phyloP scores from a whole-genome alignment of 495 filamentous ascomycete genomes.

The Lasiosphaeria hispida region DNA sequence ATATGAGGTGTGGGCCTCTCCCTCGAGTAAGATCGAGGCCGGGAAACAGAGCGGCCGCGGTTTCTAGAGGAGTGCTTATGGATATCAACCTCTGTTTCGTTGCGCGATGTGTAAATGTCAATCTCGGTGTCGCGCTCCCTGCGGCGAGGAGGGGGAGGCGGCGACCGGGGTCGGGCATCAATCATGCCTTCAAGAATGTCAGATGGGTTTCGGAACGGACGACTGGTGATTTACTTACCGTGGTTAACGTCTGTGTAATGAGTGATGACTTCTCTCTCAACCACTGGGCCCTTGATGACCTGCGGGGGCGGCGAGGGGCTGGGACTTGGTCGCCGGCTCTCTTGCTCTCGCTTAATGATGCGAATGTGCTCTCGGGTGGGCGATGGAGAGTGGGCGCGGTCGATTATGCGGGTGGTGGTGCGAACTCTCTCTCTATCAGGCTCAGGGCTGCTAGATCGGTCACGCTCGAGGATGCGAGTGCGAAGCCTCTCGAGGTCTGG shows the following conservation, averaged over 20 bases:
- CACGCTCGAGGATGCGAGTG: constrained; percentile 25
- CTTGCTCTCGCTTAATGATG: constrained; percentile 43
- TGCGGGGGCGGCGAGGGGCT: constrained; percentile 49
- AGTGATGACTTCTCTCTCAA: constrained; percentile 78
- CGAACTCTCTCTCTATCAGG: constrained; percentile 29
- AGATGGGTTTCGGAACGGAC: not conserved
- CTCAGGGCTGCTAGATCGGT: constrained; percentile 26
- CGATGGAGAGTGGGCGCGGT: constrained; percentile 44
- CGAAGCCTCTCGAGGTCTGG: constrained; percentile 31
- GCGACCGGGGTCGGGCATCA: constrained; percentile 42
- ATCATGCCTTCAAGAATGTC: constrained; percentile 37
- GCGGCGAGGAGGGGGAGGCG: constrained; percentile 44
- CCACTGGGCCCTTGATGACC: constrained; percentile 63
- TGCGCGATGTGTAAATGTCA: constrained; percentile 48
- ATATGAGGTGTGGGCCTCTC: constrained; percentile 31
- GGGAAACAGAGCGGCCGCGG: constrained; percentile 31
- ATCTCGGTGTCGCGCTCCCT: constrained; percentile 49
- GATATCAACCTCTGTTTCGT: constrained; percentile 52
- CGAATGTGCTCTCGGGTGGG: constrained; percentile 42
- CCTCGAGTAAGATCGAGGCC: constrained; percentile 20
- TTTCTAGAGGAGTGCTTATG: constrained; percentile 30
- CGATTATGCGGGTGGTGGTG: constrained; percentile 35
- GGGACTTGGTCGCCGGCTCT: constrained; percentile 40
- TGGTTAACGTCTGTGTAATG: constrained; percentile 88
- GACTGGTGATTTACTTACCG: constrained; percentile 48